phyloP scores from a whole-genome alignment of 2,329 filamentous ascomycete genomes.

The Colletotrichum truncatum region DNA sequence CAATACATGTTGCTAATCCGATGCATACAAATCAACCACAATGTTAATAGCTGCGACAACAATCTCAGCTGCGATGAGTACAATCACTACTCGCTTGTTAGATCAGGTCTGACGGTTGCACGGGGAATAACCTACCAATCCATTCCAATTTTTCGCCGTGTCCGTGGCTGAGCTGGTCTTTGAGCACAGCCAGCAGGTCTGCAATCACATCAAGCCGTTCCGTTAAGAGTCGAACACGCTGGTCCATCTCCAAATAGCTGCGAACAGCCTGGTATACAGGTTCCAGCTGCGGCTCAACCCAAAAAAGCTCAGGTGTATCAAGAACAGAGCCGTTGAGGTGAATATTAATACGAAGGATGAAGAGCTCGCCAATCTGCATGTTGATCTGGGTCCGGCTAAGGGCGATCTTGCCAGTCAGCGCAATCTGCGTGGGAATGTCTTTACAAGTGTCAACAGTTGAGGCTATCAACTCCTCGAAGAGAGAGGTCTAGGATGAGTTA shows the following conservation, averaged over 20 bases:
- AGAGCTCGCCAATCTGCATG: constrained; percentile 99
- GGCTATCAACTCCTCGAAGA: constrained; percentile 95
- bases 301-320: constrained; percentile 97
- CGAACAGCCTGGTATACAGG: constrained; percentile 96
- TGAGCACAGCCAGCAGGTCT: constrained; percentile 89
- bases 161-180: constrained; percentile 93
- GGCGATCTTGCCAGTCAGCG: constrained; percentile 89
- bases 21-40: constrained; percentile 87
- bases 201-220: constrained; percentile 93
- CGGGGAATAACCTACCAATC: constrained; percentile 73
- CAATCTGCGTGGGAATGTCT: constrained; percentile 92
- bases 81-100: constrained; percentile 73
- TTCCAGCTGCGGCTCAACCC: constrained; percentile 96
- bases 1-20: constrained; percentile 24
- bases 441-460: constrained; percentile 94
- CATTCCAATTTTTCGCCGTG: constrained; percentile 90
- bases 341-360: constrained; percentile 97
- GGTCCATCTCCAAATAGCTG: constrained; percentile 98
- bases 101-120: constrained; percentile 1
- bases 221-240: constrained; percentile 87
- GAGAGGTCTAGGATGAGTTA: constrained; percentile 72
- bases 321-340: constrained; percentile 97
- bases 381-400: constrained; percentile 92
- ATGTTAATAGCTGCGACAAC: constrained; percentile 94
- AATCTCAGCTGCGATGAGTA: constrained; percentile 95